Evolutionary conservation across 257 asterid genomes (phyloP).

Genomic region (Nicotiana sylvestris): DNA sequence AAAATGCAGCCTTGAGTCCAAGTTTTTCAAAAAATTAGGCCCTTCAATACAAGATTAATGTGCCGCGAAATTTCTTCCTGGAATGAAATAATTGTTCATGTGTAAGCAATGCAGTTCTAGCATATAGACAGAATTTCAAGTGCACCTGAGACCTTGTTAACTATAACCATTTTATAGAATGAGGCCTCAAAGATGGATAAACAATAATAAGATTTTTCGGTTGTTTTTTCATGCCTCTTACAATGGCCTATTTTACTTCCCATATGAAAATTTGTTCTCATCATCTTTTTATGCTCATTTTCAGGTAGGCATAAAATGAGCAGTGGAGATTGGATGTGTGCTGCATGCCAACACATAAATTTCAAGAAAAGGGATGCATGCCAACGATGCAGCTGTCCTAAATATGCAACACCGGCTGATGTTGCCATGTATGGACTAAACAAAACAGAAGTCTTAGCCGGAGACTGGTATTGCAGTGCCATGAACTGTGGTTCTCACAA

Average conservation of each 20-base stretch:
- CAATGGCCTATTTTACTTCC: background rate
- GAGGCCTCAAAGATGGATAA: background rate
- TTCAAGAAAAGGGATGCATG: too few relatives aligned
- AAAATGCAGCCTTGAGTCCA: background rate
- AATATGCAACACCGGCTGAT: too few relatives aligned
- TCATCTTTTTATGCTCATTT: background rate
- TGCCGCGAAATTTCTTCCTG: background rate
- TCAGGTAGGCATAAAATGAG: constrained; percentile 34
- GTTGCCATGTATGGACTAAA: constrained; percentile 37
- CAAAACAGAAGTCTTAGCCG: constrained; percentile 52
- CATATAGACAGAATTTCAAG: background rate
- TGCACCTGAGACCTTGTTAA: too few relatives aligned
- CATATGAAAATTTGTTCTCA: background rate
- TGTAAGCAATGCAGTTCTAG: background rate
- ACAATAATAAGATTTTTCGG: background rate
- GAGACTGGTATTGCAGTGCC: constrained; percentile 75
- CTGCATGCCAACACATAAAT: too few relatives aligned
- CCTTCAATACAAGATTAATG: background rate
- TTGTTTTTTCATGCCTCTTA: background rate
- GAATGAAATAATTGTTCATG: background rate
- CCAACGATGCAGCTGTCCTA: too few relatives aligned
- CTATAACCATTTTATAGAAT: too few relatives aligned
- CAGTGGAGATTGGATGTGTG: constrained; percentile 29
- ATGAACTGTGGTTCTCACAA: constrained; percentile 76
- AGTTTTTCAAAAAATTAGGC: background rate